phyloP scores from a whole-genome alignment of 805 yeast genomes.

The Candida qinlingensis region DNA sequence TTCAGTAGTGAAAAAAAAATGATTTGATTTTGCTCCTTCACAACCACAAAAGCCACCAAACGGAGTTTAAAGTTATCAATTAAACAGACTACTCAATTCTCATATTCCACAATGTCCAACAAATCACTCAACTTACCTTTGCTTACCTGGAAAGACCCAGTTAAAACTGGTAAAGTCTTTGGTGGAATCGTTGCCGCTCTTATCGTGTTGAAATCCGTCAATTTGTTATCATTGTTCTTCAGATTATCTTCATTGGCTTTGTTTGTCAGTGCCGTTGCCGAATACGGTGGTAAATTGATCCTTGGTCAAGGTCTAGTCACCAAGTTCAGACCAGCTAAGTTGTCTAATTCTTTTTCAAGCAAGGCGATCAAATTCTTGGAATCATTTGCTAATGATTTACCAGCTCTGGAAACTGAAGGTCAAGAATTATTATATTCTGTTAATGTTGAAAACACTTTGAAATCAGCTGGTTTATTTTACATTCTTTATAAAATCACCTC shows the following conservation, averaged over 20 bases:
- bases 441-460: conserved; percentile 67
- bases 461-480: conserved; percentile 64
- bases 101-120: conserved; percentile 2
- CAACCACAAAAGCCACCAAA: neutral
- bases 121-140: conserved; percentile 27
- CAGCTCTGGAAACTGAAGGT: conserved; percentile 44
- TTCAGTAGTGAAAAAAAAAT: neutral
- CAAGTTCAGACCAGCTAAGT: conserved; percentile 61
- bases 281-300: conserved; percentile 65
- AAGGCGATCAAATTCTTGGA: conserved; percentile 37
- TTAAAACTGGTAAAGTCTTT: conserved; percentile 69
- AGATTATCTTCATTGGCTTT: conserved; percentile 56
- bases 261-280: conserved; percentile 63
- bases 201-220: conserved; percentile 55
- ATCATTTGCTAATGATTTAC: conserved; percentile 38
- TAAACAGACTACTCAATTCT: neutral
- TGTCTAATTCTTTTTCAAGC: conserved; percentile 31
- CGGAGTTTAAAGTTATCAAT: too few species aligned
- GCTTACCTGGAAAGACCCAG: conserved; percentile 74
- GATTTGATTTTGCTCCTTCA: conserved; percentile 1
- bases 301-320: conserved; percentile 79
- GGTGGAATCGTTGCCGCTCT: conserved; percentile 55
- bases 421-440: conserved; percentile 61
- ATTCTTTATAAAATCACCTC: conserved; percentile 67
- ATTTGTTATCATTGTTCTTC: conserved; percentile 56